Evolutionary conservation across 2,329 filamentous ascomycete species (phyloP).

Genomic region (Neofusicoccum ribis): DNA sequence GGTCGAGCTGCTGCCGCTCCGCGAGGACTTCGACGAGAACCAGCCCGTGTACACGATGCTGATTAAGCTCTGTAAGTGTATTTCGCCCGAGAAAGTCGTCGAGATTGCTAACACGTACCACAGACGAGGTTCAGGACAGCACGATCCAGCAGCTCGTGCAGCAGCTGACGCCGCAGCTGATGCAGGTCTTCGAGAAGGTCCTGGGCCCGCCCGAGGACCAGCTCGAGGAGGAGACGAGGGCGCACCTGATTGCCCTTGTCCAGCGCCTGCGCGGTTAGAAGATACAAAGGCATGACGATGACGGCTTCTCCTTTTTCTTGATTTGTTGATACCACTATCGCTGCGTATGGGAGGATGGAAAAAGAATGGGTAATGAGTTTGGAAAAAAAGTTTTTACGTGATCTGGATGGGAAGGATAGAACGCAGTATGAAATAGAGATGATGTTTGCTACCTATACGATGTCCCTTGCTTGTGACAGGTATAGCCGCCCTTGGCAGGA

Average conservation of each 20-base stretch:
- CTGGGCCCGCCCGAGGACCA: conserved; percentile 72
- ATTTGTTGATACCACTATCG: conserved; percentile 21
- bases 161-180: conserved; percentile 67
- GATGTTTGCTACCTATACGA: too few species aligned
- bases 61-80: conserved; percentile 73
- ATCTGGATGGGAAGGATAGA: conserved; percentile 2
- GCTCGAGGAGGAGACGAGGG: conserved; percentile 69
- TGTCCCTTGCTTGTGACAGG: too few species aligned
- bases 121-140: conserved; percentile 49
- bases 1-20: conserved; percentile 76
- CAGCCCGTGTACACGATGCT: conserved; percentile 90
- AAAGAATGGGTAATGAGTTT: conserved; percentile 11
- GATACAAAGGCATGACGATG: background rate
- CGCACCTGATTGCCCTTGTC: conserved; percentile 66
- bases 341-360: conserved; percentile 5
- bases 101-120: background rate
- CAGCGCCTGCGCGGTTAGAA: conserved; percentile 45
- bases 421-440: background rate
- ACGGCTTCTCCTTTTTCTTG: conserved; percentile 14
- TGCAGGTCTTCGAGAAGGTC: conserved; percentile 72
- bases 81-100: background rate
- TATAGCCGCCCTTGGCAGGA: too few species aligned
- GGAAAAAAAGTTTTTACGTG: background rate
- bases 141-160: conserved; percentile 68
- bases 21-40: conserved; percentile 96